Conservation (phyloP, 2,329 filamentous ascomycete genomes). For the Pezicula radicicola region DNA sequence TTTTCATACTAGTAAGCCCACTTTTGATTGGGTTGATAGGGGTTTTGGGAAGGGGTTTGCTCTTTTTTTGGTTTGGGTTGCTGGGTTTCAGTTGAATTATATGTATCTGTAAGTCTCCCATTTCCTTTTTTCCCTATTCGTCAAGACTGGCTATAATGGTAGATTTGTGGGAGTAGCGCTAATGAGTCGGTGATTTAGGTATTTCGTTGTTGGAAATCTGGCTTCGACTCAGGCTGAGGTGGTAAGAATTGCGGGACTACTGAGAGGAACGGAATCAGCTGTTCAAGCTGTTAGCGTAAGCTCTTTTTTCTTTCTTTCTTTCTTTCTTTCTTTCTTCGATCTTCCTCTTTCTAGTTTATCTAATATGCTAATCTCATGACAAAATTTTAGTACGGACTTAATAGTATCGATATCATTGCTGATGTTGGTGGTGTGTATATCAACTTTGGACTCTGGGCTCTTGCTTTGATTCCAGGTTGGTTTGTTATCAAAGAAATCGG, state of each 20-base stretch:
- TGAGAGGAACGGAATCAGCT: constrained; percentile 69
- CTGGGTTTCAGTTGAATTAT: constrained; percentile 72
- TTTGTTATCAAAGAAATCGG: constrained; percentile 46
- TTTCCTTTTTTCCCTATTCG: too few relatives aligned
- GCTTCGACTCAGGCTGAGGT: constrained; percentile 60
- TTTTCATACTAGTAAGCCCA: constrained; percentile 53
- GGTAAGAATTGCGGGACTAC: constrained; percentile 63
- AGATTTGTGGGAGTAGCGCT: too few relatives aligned
- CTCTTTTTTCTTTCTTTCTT: constrained; percentile 2
- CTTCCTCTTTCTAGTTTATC: neutral
- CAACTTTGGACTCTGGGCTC: constrained; percentile 67
- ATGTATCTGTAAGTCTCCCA: constrained; percentile 54
- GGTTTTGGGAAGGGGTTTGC: constrained; percentile 67
- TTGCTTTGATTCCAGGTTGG: constrained; percentile 65
- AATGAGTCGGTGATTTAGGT: constrained; percentile 35
- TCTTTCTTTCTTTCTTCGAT: neutral
- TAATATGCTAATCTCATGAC: neutral
- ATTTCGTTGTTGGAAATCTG: constrained; percentile 68
- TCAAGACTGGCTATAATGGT: neutral
- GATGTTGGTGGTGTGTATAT: constrained; percentile 65
- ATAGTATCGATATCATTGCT: constrained; percentile 58
- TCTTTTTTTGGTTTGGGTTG: constrained; percentile 64
- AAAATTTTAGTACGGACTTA: constrained; percentile 54
- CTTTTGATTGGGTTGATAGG: constrained; percentile 61
- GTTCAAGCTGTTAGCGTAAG: constrained; percentile 65